Evolutionary conservation across 2,329 filamentous ascomycete species (phyloP).

Genomic region (Arthrinium phaeospermum): DNA sequence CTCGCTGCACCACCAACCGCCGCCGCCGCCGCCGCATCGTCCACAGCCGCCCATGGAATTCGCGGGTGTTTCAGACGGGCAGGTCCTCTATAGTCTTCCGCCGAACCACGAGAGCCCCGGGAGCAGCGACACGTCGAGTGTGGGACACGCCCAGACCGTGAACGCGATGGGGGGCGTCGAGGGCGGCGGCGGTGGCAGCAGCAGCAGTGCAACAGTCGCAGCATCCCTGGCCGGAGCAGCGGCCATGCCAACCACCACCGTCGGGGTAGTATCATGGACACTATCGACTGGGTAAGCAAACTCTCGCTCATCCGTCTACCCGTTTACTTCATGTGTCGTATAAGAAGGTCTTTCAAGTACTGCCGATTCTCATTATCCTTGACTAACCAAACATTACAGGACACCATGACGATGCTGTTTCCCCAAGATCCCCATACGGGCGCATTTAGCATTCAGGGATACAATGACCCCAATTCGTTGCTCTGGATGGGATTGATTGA

Average conservation of each 20-base stretch:
- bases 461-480: slow-evolving; percentile 37
- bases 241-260: slow-evolving; percentile 28
- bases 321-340: too few species aligned
- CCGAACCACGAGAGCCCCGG: slow-evolving; percentile 48
- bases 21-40: too few species aligned
- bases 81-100: slow-evolving; percentile 52
- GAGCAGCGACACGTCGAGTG: slow-evolving; percentile 49
- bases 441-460: slow-evolving; percentile 44
- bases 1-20: neutral
- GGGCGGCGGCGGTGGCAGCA: neutral
- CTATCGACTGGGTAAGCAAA: slow-evolving; percentile 38
- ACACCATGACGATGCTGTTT: slow-evolving; percentile 45
- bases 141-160: slow-evolving; percentile 28
- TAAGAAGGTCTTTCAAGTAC: neutral
- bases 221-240: slow-evolving; percentile 27
- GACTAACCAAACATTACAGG: slow-evolving; percentile 31
- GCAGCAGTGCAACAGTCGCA: slow-evolving; percentile 20
- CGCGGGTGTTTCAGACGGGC: slow-evolving; percentile 54
- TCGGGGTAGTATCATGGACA: slow-evolving; percentile 69
- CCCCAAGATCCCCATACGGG: slow-evolving; percentile 46
- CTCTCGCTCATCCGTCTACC: too few species aligned
- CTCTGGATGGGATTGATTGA: slow-evolving; percentile 14
- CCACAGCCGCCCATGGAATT: slow-evolving; percentile 46
- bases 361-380: neutral
- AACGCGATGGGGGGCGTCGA: slow-evolving; percentile 19